These are phyloP conservation scores for Oehlia diaphana DNA, from an alignment of 192 early-diverging fungal species.

Conservation along the genomic window DNA sequence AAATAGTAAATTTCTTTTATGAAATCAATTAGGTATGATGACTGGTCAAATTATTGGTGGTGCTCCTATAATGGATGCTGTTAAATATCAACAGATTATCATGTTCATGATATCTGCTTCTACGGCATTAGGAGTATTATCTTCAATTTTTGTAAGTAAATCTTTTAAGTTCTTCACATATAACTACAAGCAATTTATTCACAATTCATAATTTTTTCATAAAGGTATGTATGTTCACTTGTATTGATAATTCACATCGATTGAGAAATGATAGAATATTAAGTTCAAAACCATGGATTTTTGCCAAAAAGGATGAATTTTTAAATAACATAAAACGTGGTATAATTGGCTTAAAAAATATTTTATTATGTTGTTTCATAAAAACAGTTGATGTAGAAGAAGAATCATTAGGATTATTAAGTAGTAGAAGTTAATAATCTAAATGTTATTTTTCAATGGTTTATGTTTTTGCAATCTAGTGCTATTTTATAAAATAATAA, in stretches of 20 bases:
- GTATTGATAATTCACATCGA: constrained; percentile 20
- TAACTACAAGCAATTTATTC: not conserved
- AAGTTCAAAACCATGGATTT: constrained; percentile 12
- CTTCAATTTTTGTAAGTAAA: constrained; percentile 47
- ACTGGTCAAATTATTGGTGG: constrained; percentile 88
- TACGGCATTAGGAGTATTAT: constrained; percentile 63
- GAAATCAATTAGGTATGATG: constrained; percentile 59
- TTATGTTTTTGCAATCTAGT: no score
- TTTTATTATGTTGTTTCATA: no score
- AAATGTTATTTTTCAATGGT: no score
- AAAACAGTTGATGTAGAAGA: not conserved
- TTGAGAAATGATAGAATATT: constrained; percentile 19
- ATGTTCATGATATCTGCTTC: constrained; percentile 84
- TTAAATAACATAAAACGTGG: not conserved
- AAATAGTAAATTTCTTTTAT: not conserved
- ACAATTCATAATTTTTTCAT: not conserved
- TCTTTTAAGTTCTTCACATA: not conserved
- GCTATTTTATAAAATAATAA: no score
- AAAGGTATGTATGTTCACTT: constrained; percentile 11
- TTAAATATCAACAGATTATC: constrained; percentile 82
- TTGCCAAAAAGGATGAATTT: not conserved
- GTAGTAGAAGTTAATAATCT: not conserved
- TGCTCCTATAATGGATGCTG: constrained; percentile 73
- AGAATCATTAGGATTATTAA: not conserved
- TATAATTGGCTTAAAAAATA: not conserved